Conservation (phyloP, 805 yeast genomes). For the Teunomyces gatunensis region DNA sequence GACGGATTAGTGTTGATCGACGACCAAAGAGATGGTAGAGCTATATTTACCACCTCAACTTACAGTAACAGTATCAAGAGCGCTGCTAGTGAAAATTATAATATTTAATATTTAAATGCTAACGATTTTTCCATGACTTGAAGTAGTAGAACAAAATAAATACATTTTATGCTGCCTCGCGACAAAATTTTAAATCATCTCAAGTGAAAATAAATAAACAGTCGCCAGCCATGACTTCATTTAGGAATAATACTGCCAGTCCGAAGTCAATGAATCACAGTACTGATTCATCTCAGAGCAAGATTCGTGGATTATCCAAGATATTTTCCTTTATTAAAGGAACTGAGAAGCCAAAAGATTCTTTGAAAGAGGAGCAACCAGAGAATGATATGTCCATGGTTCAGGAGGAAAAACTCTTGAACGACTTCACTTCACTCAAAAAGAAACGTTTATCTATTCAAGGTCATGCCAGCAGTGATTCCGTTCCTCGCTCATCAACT, state of each 20-base stretch:
- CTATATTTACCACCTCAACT: slow-evolving; percentile 4
- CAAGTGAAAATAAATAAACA: not conserved
- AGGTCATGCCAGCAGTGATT: slow-evolving; percentile 12
- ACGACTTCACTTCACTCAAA: slow-evolving; percentile 25
- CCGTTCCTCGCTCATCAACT: slow-evolving; percentile 28
- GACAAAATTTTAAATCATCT: slow-evolving; percentile 2
- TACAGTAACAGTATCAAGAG: slow-evolving; percentile 8
- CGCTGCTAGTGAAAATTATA: not conserved
- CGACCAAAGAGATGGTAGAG: slow-evolving; percentile 4
- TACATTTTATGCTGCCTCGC: not conserved
- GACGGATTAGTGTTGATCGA: slow-evolving; percentile 32
- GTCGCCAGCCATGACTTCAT: not conserved
- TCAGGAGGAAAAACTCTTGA: slow-evolving; percentile 18
- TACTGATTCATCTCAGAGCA: not conserved
- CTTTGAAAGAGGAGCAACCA: not conserved
- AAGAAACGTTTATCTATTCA: slow-evolving; percentile 27
- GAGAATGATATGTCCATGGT: slow-evolving; percentile 2
- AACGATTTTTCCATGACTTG: not conserved
- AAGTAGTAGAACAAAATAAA: not conserved
- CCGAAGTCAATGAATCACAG: not conserved
- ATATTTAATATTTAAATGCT: not conserved
- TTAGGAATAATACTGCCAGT: not conserved
- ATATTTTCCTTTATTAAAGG: not conserved
- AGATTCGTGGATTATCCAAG: not conserved
- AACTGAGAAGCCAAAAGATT: not conserved